Evolutionary conservation across 2,329 filamentous ascomycete species (phyloP).

Genomic region (Epichloe scottii): DNA sequence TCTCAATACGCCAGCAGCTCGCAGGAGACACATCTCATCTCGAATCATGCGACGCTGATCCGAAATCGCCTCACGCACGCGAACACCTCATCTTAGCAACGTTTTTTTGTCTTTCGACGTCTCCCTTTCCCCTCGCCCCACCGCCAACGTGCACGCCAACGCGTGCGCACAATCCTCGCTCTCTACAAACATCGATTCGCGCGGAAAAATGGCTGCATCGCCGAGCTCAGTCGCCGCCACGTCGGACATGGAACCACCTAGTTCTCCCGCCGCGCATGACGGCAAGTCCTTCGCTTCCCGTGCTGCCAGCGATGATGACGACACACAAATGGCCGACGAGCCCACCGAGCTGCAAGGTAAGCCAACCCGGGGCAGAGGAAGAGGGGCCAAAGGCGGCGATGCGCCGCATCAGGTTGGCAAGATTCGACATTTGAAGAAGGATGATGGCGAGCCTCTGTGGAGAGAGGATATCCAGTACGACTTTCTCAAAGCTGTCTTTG

Average conservation of each 20-base stretch:
- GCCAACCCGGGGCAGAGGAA: conserved; percentile 23
- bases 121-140: conserved; percentile 4
- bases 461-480: conserved; percentile 80
- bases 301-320: conserved; percentile 34
- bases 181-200: not conserved
- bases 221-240: conserved; percentile 27
- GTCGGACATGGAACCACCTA: conserved; percentile 33
- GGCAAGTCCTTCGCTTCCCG: conserved; percentile 35
- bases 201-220: conserved; percentile 24
- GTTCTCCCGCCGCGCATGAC: conserved; percentile 31
- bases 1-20: not conserved
- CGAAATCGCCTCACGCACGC: conserved; percentile 3
- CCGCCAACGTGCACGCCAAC: not conserved
- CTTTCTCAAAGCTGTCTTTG: conserved; percentile 69
- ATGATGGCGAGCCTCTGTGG: conserved; percentile 80
- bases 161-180: not conserved
- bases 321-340: conserved; percentile 28
- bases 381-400: conserved; percentile 20
- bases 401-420: conserved; percentile 43
- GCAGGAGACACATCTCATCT: not conserved
- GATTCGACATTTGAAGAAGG: conserved; percentile 76
- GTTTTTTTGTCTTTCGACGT: not conserved
- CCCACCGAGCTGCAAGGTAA: conserved; percentile 32
- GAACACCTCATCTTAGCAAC: not conserved
- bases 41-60: conserved; percentile 10